phyloP scores from a whole-genome alignment of 805 yeast genomes.

The Yarrowia sp. region DNA sequence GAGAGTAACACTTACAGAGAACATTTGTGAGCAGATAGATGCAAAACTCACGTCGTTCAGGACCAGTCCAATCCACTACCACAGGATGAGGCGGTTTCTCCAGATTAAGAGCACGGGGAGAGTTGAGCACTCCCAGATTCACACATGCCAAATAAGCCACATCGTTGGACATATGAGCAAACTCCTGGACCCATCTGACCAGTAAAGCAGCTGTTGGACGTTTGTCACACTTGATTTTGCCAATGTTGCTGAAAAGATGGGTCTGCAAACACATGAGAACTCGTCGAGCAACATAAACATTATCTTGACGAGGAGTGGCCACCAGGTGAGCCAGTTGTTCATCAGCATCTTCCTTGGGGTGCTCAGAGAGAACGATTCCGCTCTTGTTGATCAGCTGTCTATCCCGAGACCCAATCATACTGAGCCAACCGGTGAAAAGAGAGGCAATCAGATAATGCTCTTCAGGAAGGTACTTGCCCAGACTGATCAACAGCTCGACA shows the following conservation, averaged over 20 bases:
- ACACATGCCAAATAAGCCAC: slow-evolving; percentile 5
- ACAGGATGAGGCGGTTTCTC: slow-evolving; percentile 8
- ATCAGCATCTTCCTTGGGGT: neutral
- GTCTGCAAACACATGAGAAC: neutral
- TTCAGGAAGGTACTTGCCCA: neutral
- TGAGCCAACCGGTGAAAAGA: neutral
- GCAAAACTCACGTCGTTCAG: slow-evolving; percentile 45
- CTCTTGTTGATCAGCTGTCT: slow-evolving; percentile 1
- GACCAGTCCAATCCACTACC: slow-evolving; percentile 14
- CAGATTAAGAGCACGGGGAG: neutral
- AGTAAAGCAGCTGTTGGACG: neutral
- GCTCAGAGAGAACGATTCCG: neutral
- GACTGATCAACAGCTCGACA: neutral
- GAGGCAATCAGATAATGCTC: slow-evolving; percentile 14
- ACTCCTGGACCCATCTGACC: slow-evolving; percentile 1
- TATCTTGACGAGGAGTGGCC: neutral
- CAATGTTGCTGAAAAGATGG: neutral
- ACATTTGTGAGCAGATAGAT: slow-evolving; percentile 60
- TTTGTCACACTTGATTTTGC: neutral
- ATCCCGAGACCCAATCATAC: neutral
- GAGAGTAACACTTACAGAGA: slow-evolving; percentile 83
- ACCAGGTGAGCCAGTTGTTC: neutral
- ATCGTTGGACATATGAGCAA: slow-evolving; percentile 1
- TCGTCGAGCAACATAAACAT: neutral
- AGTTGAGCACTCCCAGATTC: neutral